These are phyloP conservation scores for Mucor lusitanicus DNA, from an alignment of 371 early-diverging fungal genomes.

Conservation along the genomic window DNA sequence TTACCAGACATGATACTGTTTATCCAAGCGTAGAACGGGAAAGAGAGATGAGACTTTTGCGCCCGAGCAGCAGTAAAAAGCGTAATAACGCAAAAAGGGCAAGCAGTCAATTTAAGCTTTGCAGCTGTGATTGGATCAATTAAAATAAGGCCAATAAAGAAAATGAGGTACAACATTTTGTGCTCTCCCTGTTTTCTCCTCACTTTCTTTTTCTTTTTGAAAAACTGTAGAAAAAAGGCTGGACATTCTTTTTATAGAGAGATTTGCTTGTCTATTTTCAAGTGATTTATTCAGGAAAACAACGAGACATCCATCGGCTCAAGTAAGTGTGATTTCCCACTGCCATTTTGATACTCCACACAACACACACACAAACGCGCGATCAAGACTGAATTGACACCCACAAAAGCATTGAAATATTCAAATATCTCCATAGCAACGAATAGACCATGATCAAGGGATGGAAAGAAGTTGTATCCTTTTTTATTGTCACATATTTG, in stretches of 20 bases:
- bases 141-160: slow-evolving; percentile 5
- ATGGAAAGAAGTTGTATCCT: slow-evolving; percentile 42
- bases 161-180: slow-evolving; percentile 17
- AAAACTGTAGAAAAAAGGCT: background rate
- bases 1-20: slow-evolving; percentile 3
- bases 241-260: background rate
- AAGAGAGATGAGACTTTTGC: background rate
- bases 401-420: background rate
- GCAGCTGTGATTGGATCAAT: slow-evolving; percentile 9
- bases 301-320: background rate
- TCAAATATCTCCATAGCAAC: background rate
- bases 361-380: background rate
- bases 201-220: background rate
- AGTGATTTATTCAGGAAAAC: background rate
- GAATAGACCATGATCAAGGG: slow-evolving; percentile 36
- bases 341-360: background rate
- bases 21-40: background rate
- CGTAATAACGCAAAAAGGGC: background rate
- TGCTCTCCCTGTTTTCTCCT: background rate
- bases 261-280: background rate
- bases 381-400: background rate
- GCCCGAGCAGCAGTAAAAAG: background rate
- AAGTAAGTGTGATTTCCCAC: background rate
- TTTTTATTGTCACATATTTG: background rate
- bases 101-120: slow-evolving; percentile 3